These are phyloP conservation scores for Trametes punicea DNA, from an alignment of 768 basidiomycete species.

Conservation along the genomic window DNA sequence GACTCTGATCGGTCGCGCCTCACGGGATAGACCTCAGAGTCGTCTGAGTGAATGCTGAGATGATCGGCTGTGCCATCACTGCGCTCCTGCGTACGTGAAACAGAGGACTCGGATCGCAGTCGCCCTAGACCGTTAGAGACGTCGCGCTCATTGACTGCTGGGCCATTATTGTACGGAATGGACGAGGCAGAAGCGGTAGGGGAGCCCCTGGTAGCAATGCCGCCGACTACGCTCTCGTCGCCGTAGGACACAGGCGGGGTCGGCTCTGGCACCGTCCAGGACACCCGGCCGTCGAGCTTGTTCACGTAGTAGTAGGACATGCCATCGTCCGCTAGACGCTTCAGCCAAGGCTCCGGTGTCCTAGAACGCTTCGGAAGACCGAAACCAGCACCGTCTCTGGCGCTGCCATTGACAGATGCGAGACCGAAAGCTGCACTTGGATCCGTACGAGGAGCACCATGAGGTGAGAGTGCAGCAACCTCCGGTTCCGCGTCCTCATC, in stretches of 20 bases:
- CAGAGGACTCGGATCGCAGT: constrained; percentile 35
- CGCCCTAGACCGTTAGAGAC: constrained; percentile 6
- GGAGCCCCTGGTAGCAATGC: neutral
- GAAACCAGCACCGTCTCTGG: constrained; percentile 45
- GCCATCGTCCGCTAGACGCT: constrained; percentile 78
- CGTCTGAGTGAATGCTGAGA: constrained; percentile 74
- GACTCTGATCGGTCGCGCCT: constrained; percentile 30
- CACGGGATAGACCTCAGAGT: constrained; percentile 65
- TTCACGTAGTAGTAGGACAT: constrained; percentile 79
- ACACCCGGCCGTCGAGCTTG: constrained; percentile 59
- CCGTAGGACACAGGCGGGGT: neutral
- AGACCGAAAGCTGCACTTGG: constrained; percentile 51
- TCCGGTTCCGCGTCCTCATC: constrained; percentile 68
- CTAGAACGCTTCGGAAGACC: constrained; percentile 56
- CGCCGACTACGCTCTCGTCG: neutral
- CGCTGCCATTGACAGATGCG: constrained; percentile 27
- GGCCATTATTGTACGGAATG: constrained; percentile 7
- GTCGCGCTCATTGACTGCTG: constrained; percentile 6
- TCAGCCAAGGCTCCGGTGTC: constrained; percentile 81
- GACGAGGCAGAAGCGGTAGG: neutral
- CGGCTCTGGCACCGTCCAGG: constrained; percentile 47
- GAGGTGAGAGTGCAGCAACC: constrained; percentile 56
- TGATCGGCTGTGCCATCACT: constrained; percentile 37
- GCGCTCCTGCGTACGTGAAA: constrained; percentile 29
- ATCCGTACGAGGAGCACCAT: constrained; percentile 51